Base-by-base conservation (phyloP, 306 rosid species). In the Ormosia semicastrata region DNA sequence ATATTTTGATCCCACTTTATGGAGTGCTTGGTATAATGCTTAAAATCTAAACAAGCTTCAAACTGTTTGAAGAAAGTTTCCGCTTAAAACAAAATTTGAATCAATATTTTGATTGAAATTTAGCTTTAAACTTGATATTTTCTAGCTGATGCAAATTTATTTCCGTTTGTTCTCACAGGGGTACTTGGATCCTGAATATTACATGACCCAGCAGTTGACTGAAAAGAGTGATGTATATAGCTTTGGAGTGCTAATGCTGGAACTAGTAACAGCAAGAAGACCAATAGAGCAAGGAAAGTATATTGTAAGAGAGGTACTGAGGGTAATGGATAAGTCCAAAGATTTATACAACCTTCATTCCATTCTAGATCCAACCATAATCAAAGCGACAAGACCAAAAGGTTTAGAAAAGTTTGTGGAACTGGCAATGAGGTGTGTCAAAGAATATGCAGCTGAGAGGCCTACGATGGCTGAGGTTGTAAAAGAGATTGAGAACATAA, bases 151-250 rank as follows among this genome's bases (percentile, higher is more conserved):
- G 43, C 18, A 52, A 84, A 17, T 53, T 15, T 15, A 10, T 66
- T 84, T 66, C 34, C 37, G 60, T 81, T 79, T 41, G 54, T 71
- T 67, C 64, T 17, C 66, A 44, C 12, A 92, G 97, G 98, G 98
- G 24, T 90, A 94, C 86, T 57, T 94, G 88, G 90, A 87, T 87
- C 90, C 90, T 9, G 88, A 87, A 80, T 87, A 87, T 78, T 87
- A 87, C 82, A 87, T 87, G 90, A 87, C 84, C 14, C 90, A 87
- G 4, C 90, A 84, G 34, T 84, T 87, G 53, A 87, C 93, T 0
- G 95, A 94, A 86, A 94, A 94, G 83, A 94, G 95, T 12, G 97
- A 94, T 37, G 97, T 94, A 5, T 90, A 92, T 47, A 89, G 97
- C 75, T 94, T 80, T 62, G 95, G 97, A 49, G 97, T 94, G 69